Evolutionary conservation across 116 monocot species (phyloP).

Genomic region (Posidonia oceanica): DNA sequence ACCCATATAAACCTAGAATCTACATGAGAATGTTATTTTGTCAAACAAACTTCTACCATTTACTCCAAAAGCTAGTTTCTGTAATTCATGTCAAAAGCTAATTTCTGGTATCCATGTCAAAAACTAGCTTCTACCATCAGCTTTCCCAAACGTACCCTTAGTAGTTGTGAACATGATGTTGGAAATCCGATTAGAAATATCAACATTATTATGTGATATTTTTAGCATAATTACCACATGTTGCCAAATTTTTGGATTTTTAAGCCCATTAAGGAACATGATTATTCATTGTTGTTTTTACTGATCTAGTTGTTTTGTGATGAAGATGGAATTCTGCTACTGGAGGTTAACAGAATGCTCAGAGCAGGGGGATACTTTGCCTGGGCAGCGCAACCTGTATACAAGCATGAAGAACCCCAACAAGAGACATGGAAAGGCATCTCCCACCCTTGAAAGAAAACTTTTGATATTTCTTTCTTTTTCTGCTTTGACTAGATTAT

Average conservation of each 20-base stretch:
- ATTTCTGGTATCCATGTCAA: too few species aligned
- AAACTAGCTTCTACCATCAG: too few species aligned
- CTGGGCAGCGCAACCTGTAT: constrained; percentile 99
- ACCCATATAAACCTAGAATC: too few species aligned
- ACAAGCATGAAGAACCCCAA: constrained; percentile 90
- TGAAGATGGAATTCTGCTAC: constrained; percentile 93
- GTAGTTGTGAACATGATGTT: background rate
- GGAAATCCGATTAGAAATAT: background rate
- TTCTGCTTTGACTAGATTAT: background rate
- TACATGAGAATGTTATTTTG: too few species aligned
- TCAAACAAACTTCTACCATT: too few species aligned
- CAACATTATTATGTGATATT: background rate
- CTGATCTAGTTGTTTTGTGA: background rate
- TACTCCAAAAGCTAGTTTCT: too few species aligned
- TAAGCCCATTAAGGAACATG: too few species aligned
- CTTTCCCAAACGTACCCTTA: too few species aligned
- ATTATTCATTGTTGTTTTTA: too few species aligned
- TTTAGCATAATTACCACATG: background rate
- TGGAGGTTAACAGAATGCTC: constrained; percentile 91
- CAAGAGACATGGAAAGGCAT: constrained; percentile 88
- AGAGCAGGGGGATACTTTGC: constrained; percentile 96
- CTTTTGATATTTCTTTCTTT: background rate
- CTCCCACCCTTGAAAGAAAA: background rate
- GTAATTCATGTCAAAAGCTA: too few species aligned
- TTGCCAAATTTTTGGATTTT: too few species aligned